A percentile compares a stretch with the other conserved stretches of the same genome.
Conservation (phyloP, 139 green algal genomes). For the Closterium sp. region DNA sequence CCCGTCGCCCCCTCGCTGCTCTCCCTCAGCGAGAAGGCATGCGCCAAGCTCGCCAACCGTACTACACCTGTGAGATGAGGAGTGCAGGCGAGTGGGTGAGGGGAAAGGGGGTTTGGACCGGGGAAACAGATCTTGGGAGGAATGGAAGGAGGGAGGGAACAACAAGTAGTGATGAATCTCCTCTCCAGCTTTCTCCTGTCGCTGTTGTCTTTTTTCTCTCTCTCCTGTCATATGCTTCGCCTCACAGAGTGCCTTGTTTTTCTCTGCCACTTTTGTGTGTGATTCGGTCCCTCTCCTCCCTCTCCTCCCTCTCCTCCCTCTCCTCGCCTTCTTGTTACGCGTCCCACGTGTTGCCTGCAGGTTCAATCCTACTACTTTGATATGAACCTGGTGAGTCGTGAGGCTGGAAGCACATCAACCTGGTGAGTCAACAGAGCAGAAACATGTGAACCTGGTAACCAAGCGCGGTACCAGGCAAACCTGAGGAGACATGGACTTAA, state of each 20-base stretch:
- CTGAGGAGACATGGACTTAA: too few relatives aligned
- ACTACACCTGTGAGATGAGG: background rate
- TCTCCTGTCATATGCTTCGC: too few relatives aligned
- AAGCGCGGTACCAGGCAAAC: too few relatives aligned
- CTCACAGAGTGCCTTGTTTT: too few relatives aligned
- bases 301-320: background rate
- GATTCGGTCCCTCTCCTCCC: too few relatives aligned
- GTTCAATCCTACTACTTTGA: constrained; percentile 52
- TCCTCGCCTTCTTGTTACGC: background rate
- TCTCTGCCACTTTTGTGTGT: too few relatives aligned
- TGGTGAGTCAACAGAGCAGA: too few relatives aligned
- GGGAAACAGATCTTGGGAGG: background rate
- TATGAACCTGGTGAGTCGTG: constrained; percentile 40
- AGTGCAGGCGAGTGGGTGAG: background rate
- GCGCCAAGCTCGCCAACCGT: constrained; percentile 41
- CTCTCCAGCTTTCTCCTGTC: too few relatives aligned
- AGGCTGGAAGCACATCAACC: too few relatives aligned
- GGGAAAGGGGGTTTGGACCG: background rate
- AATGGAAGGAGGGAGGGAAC: background rate
- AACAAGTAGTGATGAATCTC: too few relatives aligned
- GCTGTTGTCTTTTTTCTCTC: too few relatives aligned
- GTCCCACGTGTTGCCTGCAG: background rate
- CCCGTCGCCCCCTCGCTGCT: constrained; percentile 53
- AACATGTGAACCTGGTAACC: too few relatives aligned
- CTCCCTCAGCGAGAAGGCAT: constrained; percentile 41